Evolutionary conservation across 345 rosid genomes (phyloP), one percentile per base, ranked within the genome.

Genomic region (Gossypium turneri): DNA sequence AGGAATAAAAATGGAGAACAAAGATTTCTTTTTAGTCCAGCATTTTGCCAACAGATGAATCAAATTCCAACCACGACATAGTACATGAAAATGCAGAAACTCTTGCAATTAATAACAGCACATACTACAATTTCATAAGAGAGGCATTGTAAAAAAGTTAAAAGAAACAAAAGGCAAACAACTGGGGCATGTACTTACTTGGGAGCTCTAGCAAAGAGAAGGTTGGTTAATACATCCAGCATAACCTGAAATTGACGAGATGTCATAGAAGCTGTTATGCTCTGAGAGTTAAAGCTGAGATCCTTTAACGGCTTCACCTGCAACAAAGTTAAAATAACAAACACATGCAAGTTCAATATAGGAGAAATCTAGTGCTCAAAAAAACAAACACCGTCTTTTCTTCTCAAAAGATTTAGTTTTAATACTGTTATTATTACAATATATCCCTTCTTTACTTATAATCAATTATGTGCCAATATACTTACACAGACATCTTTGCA

Each of bases 281-380:
- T 86, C 55, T 80, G 86, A 20, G 98, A 91, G 80, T 95, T 90
- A 84, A 95, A 95, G 66, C 91, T 83, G 67, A 95, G 97, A 85
- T 95, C 99, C 81, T 95, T 91, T 70, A 95, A 88, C n/a, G 99
- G 99, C 85, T 95, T 95, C 87, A 95, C 87, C 99, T 95, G 86
- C 75, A 86, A 77, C 27, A 74, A 50, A 47, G 66, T 22, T 67
- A 67, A 67, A 73, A 79, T 50, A 34, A 53, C 70, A 70, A 66
- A 66, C 59, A 55, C 10, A 27, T 58, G 70, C 58, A 72, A 66
- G n/a, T 48, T 79, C 48, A 60, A 66, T 20, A 12, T 66, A 66
- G 25, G 52, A 44, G 70, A 66, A 56, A 52, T 51, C 25, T 43
- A 75, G 29, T 38, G 10, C 48, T 73, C 44, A 75, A 7, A 7